Conservation (phyloP, 495 filamentous ascomycete species). For the Trichoderma parareesei region DNA sequence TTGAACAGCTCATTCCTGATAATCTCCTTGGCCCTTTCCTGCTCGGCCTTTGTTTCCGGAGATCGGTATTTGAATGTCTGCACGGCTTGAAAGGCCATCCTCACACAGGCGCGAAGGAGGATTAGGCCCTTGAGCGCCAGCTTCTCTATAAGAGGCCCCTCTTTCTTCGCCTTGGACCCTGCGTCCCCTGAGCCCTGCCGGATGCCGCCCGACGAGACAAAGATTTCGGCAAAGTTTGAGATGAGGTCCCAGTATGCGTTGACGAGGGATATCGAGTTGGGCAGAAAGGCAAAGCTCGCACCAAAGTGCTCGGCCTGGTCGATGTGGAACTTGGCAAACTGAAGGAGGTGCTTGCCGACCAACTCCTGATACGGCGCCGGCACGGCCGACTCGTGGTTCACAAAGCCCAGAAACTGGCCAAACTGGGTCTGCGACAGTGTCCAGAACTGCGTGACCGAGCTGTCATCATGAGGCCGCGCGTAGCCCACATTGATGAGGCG, state of each 20-base stretch:
- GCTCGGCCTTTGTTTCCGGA: conserved; percentile 59
- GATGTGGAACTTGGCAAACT: conserved; percentile 85
- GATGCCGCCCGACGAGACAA: conserved; percentile 43
- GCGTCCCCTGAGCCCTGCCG: conserved; percentile 35
- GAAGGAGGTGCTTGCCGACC: conserved; percentile 77
- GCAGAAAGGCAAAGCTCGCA: conserved; percentile 70
- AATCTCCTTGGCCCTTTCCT: conserved; percentile 51
- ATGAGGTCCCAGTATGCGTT: conserved; percentile 78
- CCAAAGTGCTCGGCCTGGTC: conserved; percentile 71
- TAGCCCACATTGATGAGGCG: conserved; percentile 75
- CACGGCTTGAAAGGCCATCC: conserved; percentile 70
- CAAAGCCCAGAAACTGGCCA: conserved; percentile 52
- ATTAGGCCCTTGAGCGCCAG: conserved; percentile 73
- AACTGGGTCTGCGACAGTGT: conserved; percentile 60
- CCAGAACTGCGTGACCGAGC: conserved; percentile 73
- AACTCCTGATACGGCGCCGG: conserved; percentile 37
- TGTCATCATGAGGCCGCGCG: conserved; percentile 69
- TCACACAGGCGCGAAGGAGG: conserved; percentile 72
- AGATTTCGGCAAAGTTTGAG: conserved; percentile 62
- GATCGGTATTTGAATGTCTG: conserved; percentile 77
- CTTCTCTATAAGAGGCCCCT: conserved; percentile 58
- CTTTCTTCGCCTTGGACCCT: conserved; percentile 41
- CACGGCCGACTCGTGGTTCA: conserved; percentile 41
- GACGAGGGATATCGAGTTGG: conserved; percentile 65
- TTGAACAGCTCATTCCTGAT: conserved; percentile 68